phyloP scores from a whole-genome alignment of 805 yeast genomes.

The Ogataea corticis region DNA sequence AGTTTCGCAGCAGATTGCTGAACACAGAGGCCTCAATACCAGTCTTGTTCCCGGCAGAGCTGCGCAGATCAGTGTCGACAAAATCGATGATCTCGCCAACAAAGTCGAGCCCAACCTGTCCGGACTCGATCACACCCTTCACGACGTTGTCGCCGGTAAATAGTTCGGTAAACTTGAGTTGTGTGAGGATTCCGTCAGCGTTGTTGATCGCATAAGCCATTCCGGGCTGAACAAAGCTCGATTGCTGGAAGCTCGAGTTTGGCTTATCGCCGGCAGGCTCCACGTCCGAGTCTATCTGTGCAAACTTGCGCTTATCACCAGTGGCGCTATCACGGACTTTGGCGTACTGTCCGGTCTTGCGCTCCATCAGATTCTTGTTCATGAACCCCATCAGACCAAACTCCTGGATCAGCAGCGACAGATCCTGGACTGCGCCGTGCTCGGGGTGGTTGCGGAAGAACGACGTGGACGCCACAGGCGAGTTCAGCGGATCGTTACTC shows the following conservation, averaged over 20 bases:
- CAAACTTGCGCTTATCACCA: slow-evolving; percentile 20
- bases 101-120: slow-evolving; percentile 23
- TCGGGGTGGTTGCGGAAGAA: slow-evolving; percentile 30
- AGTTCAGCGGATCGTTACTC: slow-evolving; percentile 13
- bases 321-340: neutral
- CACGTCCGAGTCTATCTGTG: slow-evolving; percentile 14
- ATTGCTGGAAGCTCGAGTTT: neutral
- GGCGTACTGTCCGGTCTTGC: slow-evolving; percentile 12
- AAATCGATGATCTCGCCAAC: slow-evolving; percentile 34
- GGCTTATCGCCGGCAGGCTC: neutral
- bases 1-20: slow-evolving; percentile 31
- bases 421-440: slow-evolving; percentile 20
- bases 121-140: slow-evolving; percentile 26
- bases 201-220: slow-evolving; percentile 18
- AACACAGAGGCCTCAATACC: slow-evolving; percentile 34
- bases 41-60: slow-evolving; percentile 19
- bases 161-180: slow-evolving; percentile 25
- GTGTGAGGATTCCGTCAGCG: slow-evolving; percentile 13
- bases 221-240: slow-evolving; percentile 31
- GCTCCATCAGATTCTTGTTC: slow-evolving; percentile 27
- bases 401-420: slow-evolving; percentile 21
- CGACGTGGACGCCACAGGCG: slow-evolving; percentile 19
- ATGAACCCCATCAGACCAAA: slow-evolving; percentile 28
- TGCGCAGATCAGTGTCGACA: slow-evolving; percentile 30
- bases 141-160: slow-evolving; percentile 14